Evolutionary conservation across 805 yeast genomes (phyloP).

Genomic region (Sugiyamaella floridensis): DNA sequence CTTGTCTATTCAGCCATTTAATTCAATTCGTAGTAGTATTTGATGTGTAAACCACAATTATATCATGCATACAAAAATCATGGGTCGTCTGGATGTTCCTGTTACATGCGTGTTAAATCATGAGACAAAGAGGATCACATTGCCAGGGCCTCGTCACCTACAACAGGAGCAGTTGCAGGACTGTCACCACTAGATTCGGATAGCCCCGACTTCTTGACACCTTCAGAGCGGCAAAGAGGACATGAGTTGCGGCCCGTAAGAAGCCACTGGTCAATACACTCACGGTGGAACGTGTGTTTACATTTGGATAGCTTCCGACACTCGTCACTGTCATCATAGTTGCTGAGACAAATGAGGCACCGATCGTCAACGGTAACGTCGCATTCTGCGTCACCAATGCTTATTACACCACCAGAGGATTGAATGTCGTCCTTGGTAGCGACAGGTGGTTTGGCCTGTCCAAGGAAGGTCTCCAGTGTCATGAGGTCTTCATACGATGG

Average conservation of each 20-base stretch:
- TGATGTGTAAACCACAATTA: neutral
- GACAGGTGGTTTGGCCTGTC: constrained; percentile 39
- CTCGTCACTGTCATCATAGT: constrained; percentile 41
- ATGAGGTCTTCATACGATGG: constrained; percentile 48
- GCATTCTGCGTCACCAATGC: constrained; percentile 20
- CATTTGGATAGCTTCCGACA: constrained; percentile 42
- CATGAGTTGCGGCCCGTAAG: constrained; percentile 47
- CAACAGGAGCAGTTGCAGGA: neutral
- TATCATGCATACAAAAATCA: neutral
- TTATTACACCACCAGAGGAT: constrained; percentile 33
- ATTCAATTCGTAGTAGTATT: too few species aligned
- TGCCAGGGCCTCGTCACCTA: neutral
- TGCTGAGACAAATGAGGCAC: constrained; percentile 49
- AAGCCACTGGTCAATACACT: constrained; percentile 56
- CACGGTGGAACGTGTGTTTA: constrained; percentile 46
- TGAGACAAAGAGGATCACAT: too few species aligned
- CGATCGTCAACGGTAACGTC: constrained; percentile 28
- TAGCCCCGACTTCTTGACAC: constrained; percentile 23
- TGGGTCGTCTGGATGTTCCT: neutral
- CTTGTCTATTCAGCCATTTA: neutral
- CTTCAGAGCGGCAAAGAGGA: constrained; percentile 49
- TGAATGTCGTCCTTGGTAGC: constrained; percentile 38
- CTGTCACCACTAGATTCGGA: neutral
- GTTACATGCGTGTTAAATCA: too few species aligned
- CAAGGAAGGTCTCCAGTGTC: constrained; percentile 42